Conservation (phyloP, 352 stramenopile genomes). For the Phytophthora chlamydospora region DNA sequence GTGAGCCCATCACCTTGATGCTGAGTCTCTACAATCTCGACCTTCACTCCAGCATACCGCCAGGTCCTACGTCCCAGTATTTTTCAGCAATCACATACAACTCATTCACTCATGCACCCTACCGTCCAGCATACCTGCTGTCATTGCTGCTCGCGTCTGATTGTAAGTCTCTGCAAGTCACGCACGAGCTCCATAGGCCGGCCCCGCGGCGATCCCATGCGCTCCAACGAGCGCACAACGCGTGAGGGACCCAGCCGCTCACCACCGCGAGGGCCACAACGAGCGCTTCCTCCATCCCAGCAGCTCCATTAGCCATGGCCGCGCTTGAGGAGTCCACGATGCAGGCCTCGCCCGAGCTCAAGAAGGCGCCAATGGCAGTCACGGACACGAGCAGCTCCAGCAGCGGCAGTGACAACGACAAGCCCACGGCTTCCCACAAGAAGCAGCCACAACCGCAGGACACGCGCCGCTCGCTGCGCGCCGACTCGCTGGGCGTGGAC, state of each 20-base stretch:
- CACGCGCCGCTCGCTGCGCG: slow-evolving; percentile 22
- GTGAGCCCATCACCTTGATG: too few relatives aligned
- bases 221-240: slow-evolving; percentile 33
- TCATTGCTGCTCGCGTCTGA: slow-evolving; percentile 15
- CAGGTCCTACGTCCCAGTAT: too few relatives aligned
- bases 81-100: slow-evolving; percentile 2
- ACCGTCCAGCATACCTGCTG: slow-evolving; percentile 8
- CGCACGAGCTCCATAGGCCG: slow-evolving; percentile 22
- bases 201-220: slow-evolving; percentile 20
- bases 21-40: slow-evolving; percentile 19
- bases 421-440: slow-evolving; percentile 2
- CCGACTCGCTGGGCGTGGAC: slow-evolving; percentile 40
- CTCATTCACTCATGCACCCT: slow-evolving; percentile 11
- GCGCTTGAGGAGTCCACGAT: slow-evolving; percentile 18
- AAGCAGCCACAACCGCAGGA: slow-evolving; percentile 18
- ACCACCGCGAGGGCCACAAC: slow-evolving; percentile 21
- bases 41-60: slow-evolving; percentile 14
- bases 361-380: slow-evolving; percentile 23
- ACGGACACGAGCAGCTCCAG: slow-evolving; percentile 36
- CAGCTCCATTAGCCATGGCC: slow-evolving; percentile 15
- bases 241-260: slow-evolving; percentile 3
- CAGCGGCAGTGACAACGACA: slow-evolving; percentile 25
- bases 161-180: slow-evolving; percentile 21
- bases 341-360: slow-evolving; percentile 24
- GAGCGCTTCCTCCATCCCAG: slow-evolving; percentile 26